Conservation (phyloP, 352 stramenopile species). For the Phytophthora cajani region DNA sequence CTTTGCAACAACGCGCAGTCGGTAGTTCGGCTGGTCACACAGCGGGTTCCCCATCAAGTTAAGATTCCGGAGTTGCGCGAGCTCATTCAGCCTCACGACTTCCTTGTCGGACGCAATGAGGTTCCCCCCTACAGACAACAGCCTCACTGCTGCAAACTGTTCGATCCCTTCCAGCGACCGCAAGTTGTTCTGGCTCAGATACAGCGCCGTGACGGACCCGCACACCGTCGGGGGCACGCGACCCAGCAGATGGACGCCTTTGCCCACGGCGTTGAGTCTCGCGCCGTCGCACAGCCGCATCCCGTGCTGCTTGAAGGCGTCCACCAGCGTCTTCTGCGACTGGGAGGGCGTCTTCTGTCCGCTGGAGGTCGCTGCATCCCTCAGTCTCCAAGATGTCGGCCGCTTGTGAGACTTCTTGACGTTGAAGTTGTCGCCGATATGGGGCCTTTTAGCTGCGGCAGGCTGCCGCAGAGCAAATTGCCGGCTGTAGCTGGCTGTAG, state of each 20-base stretch:
- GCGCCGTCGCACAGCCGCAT: slow-evolving; percentile 73
- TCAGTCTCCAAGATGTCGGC: slow-evolving; percentile 13
- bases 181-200: slow-evolving; percentile 86
- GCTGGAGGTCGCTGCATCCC: slow-evolving; percentile 12
- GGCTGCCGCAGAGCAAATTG: slow-evolving; percentile 35
- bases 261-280: slow-evolving; percentile 78
- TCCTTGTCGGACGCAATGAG: slow-evolving; percentile 52
- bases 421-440: slow-evolving; percentile 16
- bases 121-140: slow-evolving; percentile 76
- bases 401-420: slow-evolving; percentile 22
- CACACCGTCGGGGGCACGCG: slow-evolving; percentile 52
- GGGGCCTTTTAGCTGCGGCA: slow-evolving; percentile 7
- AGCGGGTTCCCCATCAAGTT: slow-evolving; percentile 81
- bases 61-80: slow-evolving; percentile 63
- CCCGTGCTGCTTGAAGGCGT: slow-evolving; percentile 76
- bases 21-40: slow-evolving; percentile 77
- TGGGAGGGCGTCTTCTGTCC: slow-evolving; percentile 7
- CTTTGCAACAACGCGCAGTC: slow-evolving; percentile 58
- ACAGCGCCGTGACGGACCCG: slow-evolving; percentile 61
- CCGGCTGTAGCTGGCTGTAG: slow-evolving; percentile 25
- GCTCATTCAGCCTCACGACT: slow-evolving; percentile 39
- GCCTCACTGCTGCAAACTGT: slow-evolving; percentile 64
- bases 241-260: slow-evolving; percentile 59
- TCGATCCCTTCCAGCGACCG: slow-evolving; percentile 52
- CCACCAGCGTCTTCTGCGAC: slow-evolving; percentile 55